Conservation (phyloP, 2,329 filamentous ascomycete species). For the Sarocladium oryzae region DNA sequence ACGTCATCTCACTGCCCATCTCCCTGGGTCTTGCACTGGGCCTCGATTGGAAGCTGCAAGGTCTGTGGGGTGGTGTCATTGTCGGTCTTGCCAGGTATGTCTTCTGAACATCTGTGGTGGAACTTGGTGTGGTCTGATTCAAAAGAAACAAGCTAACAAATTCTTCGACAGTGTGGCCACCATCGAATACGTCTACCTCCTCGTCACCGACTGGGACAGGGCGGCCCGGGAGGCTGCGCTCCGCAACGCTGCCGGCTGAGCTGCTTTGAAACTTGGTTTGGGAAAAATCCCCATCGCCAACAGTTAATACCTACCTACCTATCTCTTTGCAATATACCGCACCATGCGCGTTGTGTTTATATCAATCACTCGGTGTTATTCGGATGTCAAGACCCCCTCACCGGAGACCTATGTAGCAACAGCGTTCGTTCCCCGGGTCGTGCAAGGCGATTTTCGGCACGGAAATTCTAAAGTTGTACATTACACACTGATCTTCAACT, state of each 20-base stretch:
- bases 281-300: neutral
- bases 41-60: constrained; percentile 67
- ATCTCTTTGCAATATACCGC: too few relatives aligned
- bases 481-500: too few relatives aligned
- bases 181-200: constrained; percentile 48
- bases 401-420: too few relatives aligned
- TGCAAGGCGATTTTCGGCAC: neutral
- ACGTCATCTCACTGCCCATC: constrained; percentile 76
- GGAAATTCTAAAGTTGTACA: constrained; percentile 4
- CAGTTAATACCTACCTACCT: neutral
- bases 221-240: constrained; percentile 46
- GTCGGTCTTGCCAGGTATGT: constrained; percentile 60
- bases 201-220: constrained; percentile 46
- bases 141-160: too few relatives aligned
- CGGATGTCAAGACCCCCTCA: too few relatives aligned
- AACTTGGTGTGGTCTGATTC: too few relatives aligned
- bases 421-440: too few relatives aligned
- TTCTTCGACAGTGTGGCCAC: constrained; percentile 39
- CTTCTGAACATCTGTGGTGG: neutral
- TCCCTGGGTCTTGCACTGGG: constrained; percentile 74
- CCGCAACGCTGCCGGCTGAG: constrained; percentile 40
- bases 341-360: too few relatives aligned
- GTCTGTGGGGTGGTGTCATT: constrained; percentile 75
- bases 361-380: too few relatives aligned
- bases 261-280: neutral